Evolutionary conservation across 1,284 basidiomycete genomes (phyloP).

Genomic region (Gastroboletus turbinatus): DNA sequence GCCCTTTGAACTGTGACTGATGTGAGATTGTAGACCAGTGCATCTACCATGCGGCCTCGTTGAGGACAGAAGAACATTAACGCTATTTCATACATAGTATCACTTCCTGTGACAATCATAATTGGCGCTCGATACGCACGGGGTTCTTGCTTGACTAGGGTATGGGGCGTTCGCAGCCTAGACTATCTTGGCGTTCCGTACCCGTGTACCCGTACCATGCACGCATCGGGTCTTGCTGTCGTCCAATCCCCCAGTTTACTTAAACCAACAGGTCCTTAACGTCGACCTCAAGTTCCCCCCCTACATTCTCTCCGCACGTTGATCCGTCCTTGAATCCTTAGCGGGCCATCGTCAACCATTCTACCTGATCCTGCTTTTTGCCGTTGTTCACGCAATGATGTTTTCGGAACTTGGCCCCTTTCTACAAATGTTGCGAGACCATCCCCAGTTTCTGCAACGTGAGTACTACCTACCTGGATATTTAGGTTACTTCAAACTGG

Average conservation of each 20-base stretch:
- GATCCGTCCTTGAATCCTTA: too few relatives aligned
- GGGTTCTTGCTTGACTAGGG: neutral
- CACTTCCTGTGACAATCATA: neutral
- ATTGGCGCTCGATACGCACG: neutral
- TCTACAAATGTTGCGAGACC: neutral
- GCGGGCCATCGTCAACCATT: neutral
- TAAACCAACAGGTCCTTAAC: neutral
- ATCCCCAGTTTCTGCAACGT: neutral
- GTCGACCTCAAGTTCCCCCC: neutral
- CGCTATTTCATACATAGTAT: neutral
- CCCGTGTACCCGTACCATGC: neutral
- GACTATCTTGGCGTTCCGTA: neutral
- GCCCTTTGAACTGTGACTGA: neutral
- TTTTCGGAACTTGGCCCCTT: neutral
- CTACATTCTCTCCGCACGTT: neutral
- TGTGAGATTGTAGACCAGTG: neutral
- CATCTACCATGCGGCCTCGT: neutral
- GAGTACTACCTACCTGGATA: neutral
- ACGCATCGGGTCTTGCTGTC: neutral
- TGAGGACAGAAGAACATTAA: neutral
- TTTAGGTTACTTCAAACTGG: neutral
- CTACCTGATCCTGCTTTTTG: neutral
- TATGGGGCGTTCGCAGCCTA: neutral
- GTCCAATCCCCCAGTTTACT: neutral
- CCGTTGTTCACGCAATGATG: neutral